Base-by-base conservation (phyloP, 2,329 filamentous ascomycete genomes). In the Biscogniauxia mediterranea region DNA sequence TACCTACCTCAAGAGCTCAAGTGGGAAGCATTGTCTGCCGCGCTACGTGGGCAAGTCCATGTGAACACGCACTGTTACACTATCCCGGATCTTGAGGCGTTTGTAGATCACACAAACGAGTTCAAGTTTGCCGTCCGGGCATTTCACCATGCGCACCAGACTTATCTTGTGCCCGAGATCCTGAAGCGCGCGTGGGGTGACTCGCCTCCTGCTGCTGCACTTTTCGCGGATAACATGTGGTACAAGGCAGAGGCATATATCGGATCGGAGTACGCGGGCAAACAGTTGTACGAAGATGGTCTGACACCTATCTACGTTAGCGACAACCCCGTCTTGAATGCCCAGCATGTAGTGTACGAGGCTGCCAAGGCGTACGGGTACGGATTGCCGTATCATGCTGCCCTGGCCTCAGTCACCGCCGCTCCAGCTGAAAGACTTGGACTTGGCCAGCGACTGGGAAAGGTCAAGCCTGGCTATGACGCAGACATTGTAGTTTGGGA, bases 21-120 rank as follows among this genome's bases (percentile, higher is more conserved):
- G 55, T 89, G 87, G 85, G 88, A 90, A 66, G 82, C 83, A 0
- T 75, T 90, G 1, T 79, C 79, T 6, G 89, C 87, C 0, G 85
- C 86, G 2, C 74, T 91, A 42, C 81, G 88, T 49, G 88, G 88
- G 0, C 86, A 91, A 65, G 86, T 91, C 5, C 82, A 87, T 61
- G 80, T 91, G 64, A 90, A 91, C 75, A 87, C 85, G 0, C 89
- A 91, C 67, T 91, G 89, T 75, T 91, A 91, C 72, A 90, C 86
- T 0, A 80, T 89, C 1, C 82, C 87, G 0, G 89, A 91, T 67
- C 77, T 91, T 7, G 88, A 91, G 73, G 85, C 85, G 32, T 89
- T 90, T 71, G 83, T 91, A 3, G 83, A 88, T 62, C 87, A 90
- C 69, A 89, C 85, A 15, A 89, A 90, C 65, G 89, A 91, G 78